Conservation (phyloP, 2,329 filamentous ascomycete species). For the Podosphaera xanthii region DNA sequence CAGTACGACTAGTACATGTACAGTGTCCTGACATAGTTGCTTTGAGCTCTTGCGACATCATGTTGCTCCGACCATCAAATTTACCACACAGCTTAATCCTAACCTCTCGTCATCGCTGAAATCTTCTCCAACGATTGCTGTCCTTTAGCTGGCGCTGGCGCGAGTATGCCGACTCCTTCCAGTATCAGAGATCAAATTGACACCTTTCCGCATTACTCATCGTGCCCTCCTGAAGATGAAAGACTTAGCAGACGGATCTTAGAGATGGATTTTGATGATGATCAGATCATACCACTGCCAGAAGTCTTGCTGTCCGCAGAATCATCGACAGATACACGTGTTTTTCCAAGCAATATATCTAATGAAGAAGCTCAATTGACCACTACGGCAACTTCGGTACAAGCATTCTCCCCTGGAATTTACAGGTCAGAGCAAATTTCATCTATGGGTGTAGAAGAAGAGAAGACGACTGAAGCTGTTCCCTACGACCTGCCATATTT, state of each 20-base stretch:
- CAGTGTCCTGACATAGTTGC: no score
- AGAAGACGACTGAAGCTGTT: constrained; percentile 18
- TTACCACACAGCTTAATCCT: no score
- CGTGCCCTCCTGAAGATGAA: constrained; percentile 23
- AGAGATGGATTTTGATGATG: constrained; percentile 16
- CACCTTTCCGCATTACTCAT: constrained; percentile 15
- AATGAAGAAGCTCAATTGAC: no score
- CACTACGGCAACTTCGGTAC: constrained; percentile 5
- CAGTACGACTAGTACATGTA: no score
- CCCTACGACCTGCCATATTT: constrained; percentile 12
- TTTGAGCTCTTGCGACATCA: no score
- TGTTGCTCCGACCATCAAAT: no score
- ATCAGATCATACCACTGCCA: constrained; percentile 9
- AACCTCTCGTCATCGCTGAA: no score
- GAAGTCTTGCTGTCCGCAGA: constrained; percentile 14
- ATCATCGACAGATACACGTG: constrained; percentile 11
- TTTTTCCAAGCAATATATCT: no score
- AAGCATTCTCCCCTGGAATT: constrained; percentile 12
- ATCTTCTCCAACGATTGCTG: no score
- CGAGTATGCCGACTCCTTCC: constrained; percentile 17
- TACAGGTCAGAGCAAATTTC: no score
- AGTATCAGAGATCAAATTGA: constrained; percentile 10
- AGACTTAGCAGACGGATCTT: constrained; percentile 15
- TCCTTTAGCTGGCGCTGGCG: constrained; percentile 13
- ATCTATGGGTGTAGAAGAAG: constrained; percentile 17